A percentile compares a stretch with the other conserved stretches of the same genome.
Evolutionary conservation across 371 early-diverging fungal genomes (phyloP).

Genomic region (Rhizopus sp.): DNA sequence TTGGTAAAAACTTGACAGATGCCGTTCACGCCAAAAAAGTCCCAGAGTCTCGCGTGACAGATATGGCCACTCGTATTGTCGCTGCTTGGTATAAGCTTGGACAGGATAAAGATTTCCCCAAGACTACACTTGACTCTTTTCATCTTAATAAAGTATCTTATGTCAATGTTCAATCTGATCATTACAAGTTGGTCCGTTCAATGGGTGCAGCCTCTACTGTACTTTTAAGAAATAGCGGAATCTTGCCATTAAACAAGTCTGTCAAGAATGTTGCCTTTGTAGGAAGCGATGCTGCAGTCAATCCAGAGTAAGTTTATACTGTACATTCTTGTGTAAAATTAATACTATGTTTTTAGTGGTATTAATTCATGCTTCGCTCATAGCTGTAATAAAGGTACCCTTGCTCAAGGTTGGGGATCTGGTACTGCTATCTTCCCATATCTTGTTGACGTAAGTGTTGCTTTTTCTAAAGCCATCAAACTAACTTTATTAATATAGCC

Average conservation of each 20-base stretch:
- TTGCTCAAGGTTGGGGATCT: slow-evolving; percentile 70
- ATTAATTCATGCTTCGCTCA: slow-evolving; percentile 27
- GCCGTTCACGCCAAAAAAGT: slow-evolving; percentile 33
- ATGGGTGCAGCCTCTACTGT: slow-evolving; percentile 57
- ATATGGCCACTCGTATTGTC: slow-evolving; percentile 61
- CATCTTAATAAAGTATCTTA: slow-evolving; percentile 14
- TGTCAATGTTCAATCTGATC: slow-evolving; percentile 47
- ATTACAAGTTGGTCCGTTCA: slow-evolving; percentile 33
- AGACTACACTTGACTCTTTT: slow-evolving; percentile 32
- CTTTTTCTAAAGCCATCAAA: neutral
- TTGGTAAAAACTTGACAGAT: slow-evolving; percentile 36
- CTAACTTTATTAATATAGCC: slow-evolving; percentile 8
- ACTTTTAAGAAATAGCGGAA: slow-evolving; percentile 44
- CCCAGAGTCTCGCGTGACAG: slow-evolving; percentile 42
- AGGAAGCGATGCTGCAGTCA: slow-evolving; percentile 50
- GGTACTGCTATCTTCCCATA: slow-evolving; percentile 64
- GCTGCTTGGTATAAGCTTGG: slow-evolving; percentile 55
- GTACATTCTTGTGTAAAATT: neutral
- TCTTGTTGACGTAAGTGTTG: slow-evolving; percentile 41
- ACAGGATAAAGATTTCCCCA: slow-evolving; percentile 47
- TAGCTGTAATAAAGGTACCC: slow-evolving; percentile 44
- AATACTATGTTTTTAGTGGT: slow-evolving; percentile 12
- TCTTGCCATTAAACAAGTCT: slow-evolving; percentile 37
- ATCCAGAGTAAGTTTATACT: slow-evolving; percentile 24
- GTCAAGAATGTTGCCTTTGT: slow-evolving; percentile 45